Evolutionary conservation across 2,329 filamentous ascomycete species (phyloP).

Genomic region (Aspergillus puulaauensis): DNA sequence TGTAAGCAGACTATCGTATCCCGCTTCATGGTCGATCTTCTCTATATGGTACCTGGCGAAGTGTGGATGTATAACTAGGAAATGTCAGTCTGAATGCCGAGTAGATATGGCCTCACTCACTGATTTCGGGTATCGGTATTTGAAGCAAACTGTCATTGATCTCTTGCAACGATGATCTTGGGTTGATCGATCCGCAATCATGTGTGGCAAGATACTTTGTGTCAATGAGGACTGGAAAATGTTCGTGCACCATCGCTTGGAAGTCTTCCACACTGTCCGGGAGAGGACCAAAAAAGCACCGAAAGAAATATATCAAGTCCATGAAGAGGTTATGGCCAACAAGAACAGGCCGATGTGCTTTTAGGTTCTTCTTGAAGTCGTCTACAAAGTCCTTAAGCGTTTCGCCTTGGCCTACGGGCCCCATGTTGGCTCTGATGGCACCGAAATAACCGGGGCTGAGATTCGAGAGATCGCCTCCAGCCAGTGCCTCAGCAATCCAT

Average conservation of each 20-base stretch:
- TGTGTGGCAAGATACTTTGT: slow-evolving; percentile 65
- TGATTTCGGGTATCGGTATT: slow-evolving; percentile 28
- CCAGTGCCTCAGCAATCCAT: slow-evolving; percentile 49
- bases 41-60: slow-evolving; percentile 31
- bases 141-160: slow-evolving; percentile 26
- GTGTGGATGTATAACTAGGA: slow-evolving; percentile 29
- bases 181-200: slow-evolving; percentile 53
- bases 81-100: slow-evolving; percentile 17
- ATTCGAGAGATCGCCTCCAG: slow-evolving; percentile 41
- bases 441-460: slow-evolving; percentile 35
- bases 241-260: slow-evolving; percentile 47
- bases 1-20: slow-evolving; percentile 63
- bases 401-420: slow-evolving; percentile 14
- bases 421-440: slow-evolving; percentile 19
- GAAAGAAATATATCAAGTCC: slow-evolving; percentile 62
- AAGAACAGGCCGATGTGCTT: slow-evolving; percentile 49
- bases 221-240: slow-evolving; percentile 60
- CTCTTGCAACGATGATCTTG: slow-evolving; percentile 36
- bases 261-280: slow-evolving; percentile 59
- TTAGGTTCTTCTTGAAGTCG: slow-evolving; percentile 42
- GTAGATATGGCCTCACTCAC: slow-evolving; percentile 20
- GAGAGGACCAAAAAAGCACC: slow-evolving; percentile 58
- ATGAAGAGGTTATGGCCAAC: slow-evolving; percentile 65
- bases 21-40: slow-evolving; percentile 55
- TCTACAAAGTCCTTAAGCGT: slow-evolving; percentile 29